Evolutionary conservation across 768 basidiomycete genomes (phyloP), one percentile per base, ranked within the genome.

Genomic region (Leccinum imitatum): DNA sequence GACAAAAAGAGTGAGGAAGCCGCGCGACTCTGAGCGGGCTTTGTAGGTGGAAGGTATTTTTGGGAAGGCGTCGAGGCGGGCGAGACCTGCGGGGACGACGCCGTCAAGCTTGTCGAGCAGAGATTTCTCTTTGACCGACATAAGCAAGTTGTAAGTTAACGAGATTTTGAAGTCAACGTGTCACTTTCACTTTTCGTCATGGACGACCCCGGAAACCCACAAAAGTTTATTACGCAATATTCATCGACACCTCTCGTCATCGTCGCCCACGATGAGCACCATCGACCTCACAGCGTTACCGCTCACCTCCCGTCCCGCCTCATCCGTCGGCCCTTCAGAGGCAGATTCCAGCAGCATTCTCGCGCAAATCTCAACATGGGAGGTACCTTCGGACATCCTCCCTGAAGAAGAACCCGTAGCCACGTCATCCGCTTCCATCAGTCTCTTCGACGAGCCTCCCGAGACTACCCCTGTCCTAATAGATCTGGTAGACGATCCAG

Each of bases 1-100:
- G 56, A 94, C 84, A 61, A 89, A 82, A 67, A 93, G 60, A 19
- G 92, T 94, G 75, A 92, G 79, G 73, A 93, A 85, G 11, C 93
- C 93, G 37, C 93, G 84, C 7, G 87, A 85, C 67, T 88, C 85
- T 9, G 91, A 89, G 58, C 89, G 86, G 30, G 86, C 71, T 72
- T 88, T 91, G 83, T 93, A 95, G 0, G 89, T 84, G 21, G 88
- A 82, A 11, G 89, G 88, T 13, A 93, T 79, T 74, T 95, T 93
- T 52, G 91, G 89, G 70, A 95, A 95, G 0, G 92, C 91, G 79
- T 95, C 92, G 76, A 93, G 89, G 62, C 85, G 76, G 37, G 85
- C 81, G 41, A 93, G 76, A 3, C 59, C 57, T n/a, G 39, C 39
- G n/a, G 84, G 82, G 4, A 84, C 83, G 31, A 80, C 79, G 15